Evolutionary conservation across 2,329 filamentous ascomycete genomes (phyloP).

Genomic region (Trichoderma simmonsii): DNA sequence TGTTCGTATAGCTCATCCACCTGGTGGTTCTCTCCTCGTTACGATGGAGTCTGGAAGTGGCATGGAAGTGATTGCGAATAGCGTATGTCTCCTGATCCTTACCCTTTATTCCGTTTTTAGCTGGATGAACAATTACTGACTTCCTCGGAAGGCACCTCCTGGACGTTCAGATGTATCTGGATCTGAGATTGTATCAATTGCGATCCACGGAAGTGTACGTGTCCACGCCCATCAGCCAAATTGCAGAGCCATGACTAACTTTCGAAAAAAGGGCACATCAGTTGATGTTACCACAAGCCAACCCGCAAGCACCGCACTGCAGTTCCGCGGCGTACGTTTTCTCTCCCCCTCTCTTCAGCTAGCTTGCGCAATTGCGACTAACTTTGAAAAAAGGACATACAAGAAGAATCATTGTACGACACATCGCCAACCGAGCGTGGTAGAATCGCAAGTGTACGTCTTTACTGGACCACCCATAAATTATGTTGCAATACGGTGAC

Average conservation of each 20-base stretch:
- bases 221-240: neutral
- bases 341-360: neutral
- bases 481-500: neutral
- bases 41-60: neutral
- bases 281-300: neutral
- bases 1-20: neutral
- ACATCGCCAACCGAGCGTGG: neutral
- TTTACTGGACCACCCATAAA: neutral
- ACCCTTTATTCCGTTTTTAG: neutral
- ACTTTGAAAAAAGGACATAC: slow-evolving; percentile 13
- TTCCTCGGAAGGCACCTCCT: slow-evolving; percentile 22
- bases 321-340: slow-evolving; percentile 7
- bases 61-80: slow-evolving; percentile 8
- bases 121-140: slow-evolving; percentile 20
- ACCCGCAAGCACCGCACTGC: neutral
- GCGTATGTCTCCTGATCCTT: slow-evolving; percentile 20
- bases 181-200: slow-evolving; percentile 17
- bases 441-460: slow-evolving; percentile 10
- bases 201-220: slow-evolving; percentile 22
- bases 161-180: slow-evolving; percentile 12
- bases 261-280: slow-evolving; percentile 18
- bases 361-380: slow-evolving; percentile 16
- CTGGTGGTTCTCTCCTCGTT: neutral
- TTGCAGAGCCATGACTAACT: slow-evolving; percentile 11
- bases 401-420: neutral